Evolutionary conservation across 1,284 basidiomycete species (phyloP), one percentile per base, ranked within the genome.

Genomic region (Sphagnurus paluster): DNA sequence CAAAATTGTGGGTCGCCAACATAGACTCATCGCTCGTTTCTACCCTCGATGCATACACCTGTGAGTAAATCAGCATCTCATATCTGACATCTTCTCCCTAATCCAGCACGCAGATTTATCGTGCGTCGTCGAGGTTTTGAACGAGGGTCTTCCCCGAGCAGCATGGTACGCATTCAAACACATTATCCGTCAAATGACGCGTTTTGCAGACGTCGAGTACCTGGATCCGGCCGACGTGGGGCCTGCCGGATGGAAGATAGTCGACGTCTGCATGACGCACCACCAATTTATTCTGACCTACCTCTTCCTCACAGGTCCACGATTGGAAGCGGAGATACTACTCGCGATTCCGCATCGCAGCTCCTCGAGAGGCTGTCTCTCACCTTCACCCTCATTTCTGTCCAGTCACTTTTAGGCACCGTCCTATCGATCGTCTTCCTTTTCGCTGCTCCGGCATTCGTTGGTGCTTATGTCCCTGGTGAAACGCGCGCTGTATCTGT

Each of bases 1-100:
- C 49, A 25, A 58, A 58, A 34, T 33, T 56, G 34, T 58, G 55
- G 56, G 42, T 58, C 20, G 55, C 56, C 3, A 55, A 56, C 29
- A 58, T 58, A 25, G 56, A 58, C 38, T 38, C 50, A 4, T 55
- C 53, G 4, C 32, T 55, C 20, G 56, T 58, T 20, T 53, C 52
- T 1, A 58, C 56, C 2, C 49, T 47, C 10, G 56, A 58, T 44
- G 55, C 51, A 14, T 58, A 48, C 29, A 58, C 56, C 10, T 56
- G 52, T 50, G 42, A 39, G 49, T 47, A 21, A 26, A 14, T 39
- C 14, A 14, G 25, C 24, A 13, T 5, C 29, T 47, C 19, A 17
- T 19, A 43, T 5, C 2, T 23, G 3, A 32, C 14, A 19, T 28
- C 14, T 29, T 19, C 25, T 7, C 20, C 16, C 32, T n/a, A 8